Evolutionary conservation across 257 asterid genomes (phyloP).

Genomic region (Solanum appendiculatum): DNA sequence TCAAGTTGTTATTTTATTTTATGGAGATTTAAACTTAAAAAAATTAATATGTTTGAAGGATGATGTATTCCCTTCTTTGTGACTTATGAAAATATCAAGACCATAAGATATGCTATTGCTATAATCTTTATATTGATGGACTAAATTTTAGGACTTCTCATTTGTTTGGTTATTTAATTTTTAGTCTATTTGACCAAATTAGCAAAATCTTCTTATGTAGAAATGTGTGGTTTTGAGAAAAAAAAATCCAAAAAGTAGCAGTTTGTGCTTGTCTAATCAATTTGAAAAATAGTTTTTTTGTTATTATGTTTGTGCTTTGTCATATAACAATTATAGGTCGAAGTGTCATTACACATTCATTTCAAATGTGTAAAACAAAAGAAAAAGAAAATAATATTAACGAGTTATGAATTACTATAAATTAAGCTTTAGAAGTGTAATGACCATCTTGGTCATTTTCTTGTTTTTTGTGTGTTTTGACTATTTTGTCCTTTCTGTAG

Average conservation of each 20-base stretch:
- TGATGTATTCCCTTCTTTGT: background rate
- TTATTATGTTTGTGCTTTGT: background rate
- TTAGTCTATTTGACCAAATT: background rate
- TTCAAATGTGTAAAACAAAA: too few species aligned
- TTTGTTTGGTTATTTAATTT: background rate
- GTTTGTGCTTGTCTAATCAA: background rate
- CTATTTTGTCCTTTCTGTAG: too few species aligned
- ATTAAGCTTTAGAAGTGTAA: too few species aligned
- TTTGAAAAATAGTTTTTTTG: background rate
- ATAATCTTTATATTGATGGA: background rate
- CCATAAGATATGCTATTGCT: background rate
- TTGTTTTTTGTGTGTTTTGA: too few species aligned
- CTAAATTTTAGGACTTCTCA: background rate
- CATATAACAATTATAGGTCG: background rate
- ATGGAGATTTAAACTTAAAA: background rate
- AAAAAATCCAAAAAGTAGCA: too few species aligned
- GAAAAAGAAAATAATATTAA: too few species aligned
- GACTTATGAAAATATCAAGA: background rate
- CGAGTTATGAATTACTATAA: too few species aligned
- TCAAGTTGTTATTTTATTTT: background rate
- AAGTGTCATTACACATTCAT: too few species aligned
- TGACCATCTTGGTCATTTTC: too few species aligned
- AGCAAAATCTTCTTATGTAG: background rate
- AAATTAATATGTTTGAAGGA: background rate
- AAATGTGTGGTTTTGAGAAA: background rate